Evolutionary conservation across 176 grass and related monocot genomes (phyloP).

Genomic region (Rhipidocladum racemiflorum): DNA sequence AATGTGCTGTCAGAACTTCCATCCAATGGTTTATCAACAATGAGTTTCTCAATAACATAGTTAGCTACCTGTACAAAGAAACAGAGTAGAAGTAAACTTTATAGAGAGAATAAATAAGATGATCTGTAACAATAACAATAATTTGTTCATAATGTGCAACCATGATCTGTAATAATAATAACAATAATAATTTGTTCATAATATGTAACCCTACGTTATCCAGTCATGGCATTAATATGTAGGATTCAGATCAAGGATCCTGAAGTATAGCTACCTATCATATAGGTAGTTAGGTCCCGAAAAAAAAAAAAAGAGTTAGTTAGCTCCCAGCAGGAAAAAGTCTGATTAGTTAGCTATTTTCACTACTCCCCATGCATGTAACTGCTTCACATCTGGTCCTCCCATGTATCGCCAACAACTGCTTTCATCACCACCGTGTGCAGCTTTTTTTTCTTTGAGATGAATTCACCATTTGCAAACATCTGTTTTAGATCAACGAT

Average conservation of each 20-base stretch:
- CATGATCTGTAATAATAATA: background rate
- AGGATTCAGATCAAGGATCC: conserved; percentile 1
- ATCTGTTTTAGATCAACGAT: background rate
- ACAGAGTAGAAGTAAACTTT: background rate
- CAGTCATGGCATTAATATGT: conserved; percentile 9
- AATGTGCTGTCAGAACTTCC: conserved; percentile 59
- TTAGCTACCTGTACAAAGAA: conserved; percentile 69
- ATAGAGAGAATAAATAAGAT: background rate
- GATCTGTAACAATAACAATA: background rate
- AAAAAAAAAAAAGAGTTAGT: background rate
- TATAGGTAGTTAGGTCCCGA: background rate
- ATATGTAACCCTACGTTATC: conserved; percentile 3
- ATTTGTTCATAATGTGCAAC: background rate
- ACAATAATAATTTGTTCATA: background rate
- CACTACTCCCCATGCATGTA: background rate
- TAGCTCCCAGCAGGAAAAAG: background rate
- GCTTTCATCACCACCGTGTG: background rate
- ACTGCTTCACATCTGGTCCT: background rate
- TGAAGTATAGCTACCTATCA: conserved; percentile 1
- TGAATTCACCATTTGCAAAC: background rate
- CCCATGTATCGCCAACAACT: background rate
- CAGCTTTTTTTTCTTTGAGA: background rate
- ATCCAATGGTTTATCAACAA: conserved; percentile 79
- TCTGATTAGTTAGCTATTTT: background rate
- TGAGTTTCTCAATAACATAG: conserved; percentile 88